These are phyloP conservation scores for Aphanomyces euteiches DNA, from an alignment of 352 stramenopile species.

Conservation along the genomic window DNA sequence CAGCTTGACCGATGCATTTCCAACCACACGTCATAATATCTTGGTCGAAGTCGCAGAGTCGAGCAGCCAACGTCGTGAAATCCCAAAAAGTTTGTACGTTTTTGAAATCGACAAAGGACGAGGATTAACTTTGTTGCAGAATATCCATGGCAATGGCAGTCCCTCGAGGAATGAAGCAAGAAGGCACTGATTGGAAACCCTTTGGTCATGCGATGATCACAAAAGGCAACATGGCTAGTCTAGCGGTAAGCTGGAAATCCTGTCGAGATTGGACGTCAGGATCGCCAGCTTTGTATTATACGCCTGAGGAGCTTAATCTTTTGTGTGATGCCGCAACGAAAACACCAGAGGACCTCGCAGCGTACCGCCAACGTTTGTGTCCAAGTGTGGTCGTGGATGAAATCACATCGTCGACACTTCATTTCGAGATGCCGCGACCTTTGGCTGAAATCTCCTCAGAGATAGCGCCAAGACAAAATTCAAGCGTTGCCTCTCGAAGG, in stretches of 20 bases:
- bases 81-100: slow-evolving; percentile 13
- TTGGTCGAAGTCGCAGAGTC: slow-evolving; percentile 14
- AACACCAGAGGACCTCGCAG: background rate
- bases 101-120: background rate
- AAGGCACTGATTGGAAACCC: background rate
- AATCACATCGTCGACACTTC: too few relatives aligned
- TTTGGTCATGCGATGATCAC: slow-evolving; percentile 18
- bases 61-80: background rate
- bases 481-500: too few relatives aligned
- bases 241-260: slow-evolving; percentile 21
- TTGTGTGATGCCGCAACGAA: background rate
- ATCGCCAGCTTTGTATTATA: slow-evolving; percentile 1
- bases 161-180: background rate
- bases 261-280: background rate
- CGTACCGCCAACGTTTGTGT: slow-evolving; percentile 2
- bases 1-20: slow-evolving; percentile 1
- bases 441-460: too few relatives aligned
- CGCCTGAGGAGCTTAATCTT: slow-evolving; percentile 10
- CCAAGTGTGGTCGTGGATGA: too few relatives aligned
- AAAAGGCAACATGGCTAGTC: slow-evolving; percentile 2
- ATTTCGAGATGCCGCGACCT: too few relatives aligned
- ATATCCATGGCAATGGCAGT: slow-evolving; percentile 17
- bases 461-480: too few relatives aligned
- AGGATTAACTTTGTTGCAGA: background rate
- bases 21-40: background rate